Percentiles rank a stretch among this genome's conserved stretches.
These are phyloP conservation scores for Solanum infundibuliforme DNA, from an alignment of 257 asterid genomes.

Conservation along the genomic window DNA sequence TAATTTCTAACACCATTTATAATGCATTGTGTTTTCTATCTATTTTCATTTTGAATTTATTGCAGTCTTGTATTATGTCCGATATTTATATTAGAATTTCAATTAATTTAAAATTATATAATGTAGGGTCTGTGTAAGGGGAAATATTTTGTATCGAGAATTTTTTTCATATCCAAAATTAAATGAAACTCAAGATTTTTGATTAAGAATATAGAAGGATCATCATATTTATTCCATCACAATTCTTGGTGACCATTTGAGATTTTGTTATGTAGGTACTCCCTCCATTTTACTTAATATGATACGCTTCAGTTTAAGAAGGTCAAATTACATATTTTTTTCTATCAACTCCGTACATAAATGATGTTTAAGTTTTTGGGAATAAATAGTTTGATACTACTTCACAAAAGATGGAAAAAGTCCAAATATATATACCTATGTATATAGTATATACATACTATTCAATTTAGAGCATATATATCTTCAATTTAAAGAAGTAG, in stretches of 20 bases:
- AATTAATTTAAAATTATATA: neutral
- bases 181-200: neutral
- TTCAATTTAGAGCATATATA: neutral
- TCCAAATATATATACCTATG: neutral
- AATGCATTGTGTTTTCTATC: neutral
- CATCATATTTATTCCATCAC: neutral
- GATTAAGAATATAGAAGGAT: neutral
- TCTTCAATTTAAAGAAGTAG: neutral
- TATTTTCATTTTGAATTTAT: neutral
- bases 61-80: neutral
- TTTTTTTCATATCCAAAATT: neutral
- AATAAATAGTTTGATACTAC: neutral
- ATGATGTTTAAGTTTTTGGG: neutral
- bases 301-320: neutral
- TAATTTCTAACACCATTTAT: neutral
- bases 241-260: too few relatives aligned
- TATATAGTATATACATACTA: neutral
- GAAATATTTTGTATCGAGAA: accelerated
- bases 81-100: neutral
- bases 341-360: neutral
- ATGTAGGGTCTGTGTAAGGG: accelerated
- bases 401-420: neutral
- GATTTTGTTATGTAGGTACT: neutral
- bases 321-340: neutral
- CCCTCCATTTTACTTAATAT: neutral